These are phyloP conservation scores for Peterozyma toletana DNA, from an alignment of 805 yeast species.

Conservation along the genomic window DNA sequence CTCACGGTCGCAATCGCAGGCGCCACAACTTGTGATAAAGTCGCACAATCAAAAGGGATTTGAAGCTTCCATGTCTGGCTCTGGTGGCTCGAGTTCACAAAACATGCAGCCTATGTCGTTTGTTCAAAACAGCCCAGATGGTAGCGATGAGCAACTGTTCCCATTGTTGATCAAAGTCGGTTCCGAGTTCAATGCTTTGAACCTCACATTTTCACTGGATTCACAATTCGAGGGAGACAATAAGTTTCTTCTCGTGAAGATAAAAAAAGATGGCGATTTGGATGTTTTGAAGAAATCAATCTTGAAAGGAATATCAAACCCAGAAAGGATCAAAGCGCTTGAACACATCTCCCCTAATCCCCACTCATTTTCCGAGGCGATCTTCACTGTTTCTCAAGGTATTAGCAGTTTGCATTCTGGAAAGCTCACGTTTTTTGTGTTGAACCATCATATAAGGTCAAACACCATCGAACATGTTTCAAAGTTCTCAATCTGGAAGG, in stretches of 20 bases:
- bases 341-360: too few species aligned
- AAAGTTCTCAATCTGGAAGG: slow-evolving; percentile 2
- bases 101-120: background rate
- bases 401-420: background rate
- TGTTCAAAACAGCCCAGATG: background rate
- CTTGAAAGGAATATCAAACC: background rate
- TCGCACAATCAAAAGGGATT: too few species aligned
- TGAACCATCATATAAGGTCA: background rate
- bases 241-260: background rate
- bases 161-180: slow-evolving; percentile 1
- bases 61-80: too few species aligned
- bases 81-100: too few species aligned
- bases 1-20: too few species aligned
- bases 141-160: slow-evolving; percentile 1
- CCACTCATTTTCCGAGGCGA: too few species aligned
- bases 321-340: too few species aligned
- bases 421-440: background rate
- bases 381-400: too few species aligned
- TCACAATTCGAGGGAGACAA: background rate
- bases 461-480: background rate
- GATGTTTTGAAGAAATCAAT: background rate
- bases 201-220: background rate
- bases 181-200: background rate
- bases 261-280: slow-evolving; percentile 1
- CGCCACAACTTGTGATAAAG: too few species aligned